These are phyloP conservation scores for Wickerhamiella sergipiensis DNA, from an alignment of 805 yeast species.

Conservation along the genomic window DNA sequence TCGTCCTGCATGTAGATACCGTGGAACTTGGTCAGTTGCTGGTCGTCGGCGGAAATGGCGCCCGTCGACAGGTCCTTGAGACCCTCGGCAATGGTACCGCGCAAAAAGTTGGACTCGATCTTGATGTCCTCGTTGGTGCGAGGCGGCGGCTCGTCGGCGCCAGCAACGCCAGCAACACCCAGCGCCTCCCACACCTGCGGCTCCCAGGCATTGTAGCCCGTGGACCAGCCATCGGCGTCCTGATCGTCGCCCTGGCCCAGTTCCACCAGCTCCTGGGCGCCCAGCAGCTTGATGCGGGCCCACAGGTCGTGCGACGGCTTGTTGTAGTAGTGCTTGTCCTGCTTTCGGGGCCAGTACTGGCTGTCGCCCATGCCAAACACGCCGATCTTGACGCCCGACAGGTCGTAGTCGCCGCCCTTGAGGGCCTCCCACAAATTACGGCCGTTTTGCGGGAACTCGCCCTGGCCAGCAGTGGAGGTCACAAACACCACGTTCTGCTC, in stretches of 20 bases:
- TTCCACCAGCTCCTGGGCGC: slow-evolving; percentile 51
- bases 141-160: slow-evolving; percentile 83
- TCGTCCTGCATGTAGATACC: slow-evolving; percentile 98
- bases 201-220: slow-evolving; percentile 87
- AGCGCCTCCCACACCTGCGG: slow-evolving; percentile 72
- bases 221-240: slow-evolving; percentile 88
- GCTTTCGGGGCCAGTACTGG: slow-evolving; percentile 93
- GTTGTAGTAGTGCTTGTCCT: slow-evolving; percentile 86
- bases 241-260: slow-evolving; percentile 93
- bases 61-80: slow-evolving; percentile 73
- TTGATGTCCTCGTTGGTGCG: slow-evolving; percentile 94
- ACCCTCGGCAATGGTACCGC: slow-evolving; percentile 90
- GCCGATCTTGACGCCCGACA: slow-evolving; percentile 41
- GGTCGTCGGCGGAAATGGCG: slow-evolving; percentile 79
- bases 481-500: slow-evolving; percentile 59
- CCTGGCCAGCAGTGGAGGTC: slow-evolving; percentile 73
- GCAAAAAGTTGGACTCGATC: slow-evolving; percentile 66
- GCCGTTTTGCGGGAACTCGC: slow-evolving; percentile 77
- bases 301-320: slow-evolving; percentile 71
- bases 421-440: slow-evolving; percentile 61
- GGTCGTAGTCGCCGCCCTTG: slow-evolving; percentile 51
- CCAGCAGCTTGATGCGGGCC: slow-evolving; percentile 50
- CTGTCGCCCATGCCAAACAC: slow-evolving; percentile 74
- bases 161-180: slow-evolving; percentile 70
- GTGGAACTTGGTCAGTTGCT: slow-evolving; percentile 91